These are phyloP conservation scores for Aureobasidium melanogenum DNA, from an alignment of 2,329 filamentous ascomycete genomes.

Conservation along the genomic window DNA sequence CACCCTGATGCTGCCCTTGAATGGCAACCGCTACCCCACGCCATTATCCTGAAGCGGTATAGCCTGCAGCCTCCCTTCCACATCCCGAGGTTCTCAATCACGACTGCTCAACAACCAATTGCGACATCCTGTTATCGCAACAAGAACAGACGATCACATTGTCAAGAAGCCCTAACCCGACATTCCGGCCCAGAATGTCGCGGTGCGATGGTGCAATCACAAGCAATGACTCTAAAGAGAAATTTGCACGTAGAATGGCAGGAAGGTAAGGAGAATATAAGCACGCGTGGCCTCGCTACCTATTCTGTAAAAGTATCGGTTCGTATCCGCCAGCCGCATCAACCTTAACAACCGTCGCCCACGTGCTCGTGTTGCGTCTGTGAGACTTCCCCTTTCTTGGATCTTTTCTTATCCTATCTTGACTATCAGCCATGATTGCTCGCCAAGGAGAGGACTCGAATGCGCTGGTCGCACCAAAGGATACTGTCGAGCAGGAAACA, in stretches of 20 bases:
- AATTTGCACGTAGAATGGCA: background rate
- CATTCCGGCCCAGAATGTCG: background rate
- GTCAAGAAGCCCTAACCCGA: background rate
- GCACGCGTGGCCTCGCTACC: constrained; percentile 2
- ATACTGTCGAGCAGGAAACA: background rate
- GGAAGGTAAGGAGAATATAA: background rate
- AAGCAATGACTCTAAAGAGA: background rate
- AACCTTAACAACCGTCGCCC: constrained; percentile 1
- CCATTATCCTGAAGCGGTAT: background rate
- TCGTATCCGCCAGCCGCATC: background rate
- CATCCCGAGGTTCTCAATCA: background rate
- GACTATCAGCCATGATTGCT: background rate
- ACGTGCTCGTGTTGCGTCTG: background rate
- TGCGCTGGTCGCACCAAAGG: background rate
- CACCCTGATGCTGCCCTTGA: no score
- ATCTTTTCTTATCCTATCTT: background rate
- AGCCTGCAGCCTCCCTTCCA: background rate
- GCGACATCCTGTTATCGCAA: constrained; percentile 1
- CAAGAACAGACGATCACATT: background rate
- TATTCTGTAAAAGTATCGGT: background rate
- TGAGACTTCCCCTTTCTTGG: background rate
- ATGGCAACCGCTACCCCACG: background rate
- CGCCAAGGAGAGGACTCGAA: background rate
- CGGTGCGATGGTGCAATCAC: background rate
- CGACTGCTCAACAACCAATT: constrained; percentile 8